These are phyloP conservation scores for Neocallimastix lanati DNA, from an alignment of 192 early-diverging fungal species.

Conservation along the genomic window DNA sequence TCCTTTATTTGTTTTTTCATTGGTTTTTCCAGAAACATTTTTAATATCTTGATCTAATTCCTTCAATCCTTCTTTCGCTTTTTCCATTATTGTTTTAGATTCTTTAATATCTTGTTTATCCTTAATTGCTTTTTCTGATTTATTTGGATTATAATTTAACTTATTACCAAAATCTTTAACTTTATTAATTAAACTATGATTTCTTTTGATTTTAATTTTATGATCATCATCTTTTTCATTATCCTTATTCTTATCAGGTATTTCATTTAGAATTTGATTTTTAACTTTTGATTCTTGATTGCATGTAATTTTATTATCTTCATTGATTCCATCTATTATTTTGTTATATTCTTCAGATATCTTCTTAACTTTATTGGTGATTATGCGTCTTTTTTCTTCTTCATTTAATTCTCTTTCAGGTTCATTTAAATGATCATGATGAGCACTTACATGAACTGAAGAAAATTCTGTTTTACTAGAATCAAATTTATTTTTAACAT, in stretches of 20 bases:
- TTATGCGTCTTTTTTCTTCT: background rate
- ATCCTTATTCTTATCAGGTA: no score
- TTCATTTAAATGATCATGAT: background rate
- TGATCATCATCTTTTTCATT: no score
- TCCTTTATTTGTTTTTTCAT: background rate
- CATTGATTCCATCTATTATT: background rate
- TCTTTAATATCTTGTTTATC: no score
- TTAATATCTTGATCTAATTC: no score
- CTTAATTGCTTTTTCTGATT: no score
- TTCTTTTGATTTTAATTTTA: no score
- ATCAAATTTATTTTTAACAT: background rate
- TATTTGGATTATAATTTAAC: no score
- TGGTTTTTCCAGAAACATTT: no score
- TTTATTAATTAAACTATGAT: no score
- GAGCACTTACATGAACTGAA: background rate
- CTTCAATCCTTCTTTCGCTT: no score
- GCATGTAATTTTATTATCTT: background rate
- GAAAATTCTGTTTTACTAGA: background rate
- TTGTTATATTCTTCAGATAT: background rate
- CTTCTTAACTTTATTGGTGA: background rate
- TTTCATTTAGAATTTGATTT: background rate
- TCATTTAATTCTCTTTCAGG: background rate
- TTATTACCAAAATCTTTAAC: no score
- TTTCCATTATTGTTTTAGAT: no score
- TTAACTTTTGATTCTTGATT: background rate